Evolutionary conservation across 2,329 filamentous ascomycete genomes (phyloP), one percentile per base, ranked within the genome.

Genomic region (Penicillium sp.): DNA sequence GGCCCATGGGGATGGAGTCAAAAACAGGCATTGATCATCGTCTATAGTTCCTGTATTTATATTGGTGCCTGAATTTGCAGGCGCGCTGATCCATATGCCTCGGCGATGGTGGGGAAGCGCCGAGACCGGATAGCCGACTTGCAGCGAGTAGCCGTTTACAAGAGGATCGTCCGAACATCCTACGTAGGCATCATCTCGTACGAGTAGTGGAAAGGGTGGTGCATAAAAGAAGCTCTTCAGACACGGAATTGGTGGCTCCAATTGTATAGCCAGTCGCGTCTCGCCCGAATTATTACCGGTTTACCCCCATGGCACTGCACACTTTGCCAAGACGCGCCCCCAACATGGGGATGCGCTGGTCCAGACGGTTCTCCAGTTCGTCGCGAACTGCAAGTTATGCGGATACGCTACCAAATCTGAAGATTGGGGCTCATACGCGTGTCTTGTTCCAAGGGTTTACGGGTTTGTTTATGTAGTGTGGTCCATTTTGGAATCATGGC

Each of bases 381-480:
- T 64, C 68, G 28, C 69, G 68, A 54, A 57, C 11, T 6, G 65
- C 67, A 6, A 67, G 68, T 26, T 88, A 88, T 73, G 82, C 83
- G 53, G 83, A 88, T 68, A 90, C 88, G 0, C 83, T 90, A 37
- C 78, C 79, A 3, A 89, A 90, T 68, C 78, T 91, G 61, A 88
- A 84, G 66, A 89, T 91, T 66, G 87, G 87, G 16, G 80, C 82
- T 33, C 83, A 89, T 71, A 90, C 88, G 0, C 81, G 83, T 54
- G 88, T 91, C 59, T 83, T 90, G 58, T 91, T 89, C 69, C 88
- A 91, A 70, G 88, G 88, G 1, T 90, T 90, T 73, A 91, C 88
- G 19, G 88, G 88, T 77, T 68, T 62, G 63, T 59, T 57, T 19
- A 43, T 49, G 57, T 52, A 2, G 6, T 30, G 37, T 19, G 22